Conservation (phyloP, 2,329 filamentous ascomycete species). For the Aspergillus ochraceoroseus region DNA sequence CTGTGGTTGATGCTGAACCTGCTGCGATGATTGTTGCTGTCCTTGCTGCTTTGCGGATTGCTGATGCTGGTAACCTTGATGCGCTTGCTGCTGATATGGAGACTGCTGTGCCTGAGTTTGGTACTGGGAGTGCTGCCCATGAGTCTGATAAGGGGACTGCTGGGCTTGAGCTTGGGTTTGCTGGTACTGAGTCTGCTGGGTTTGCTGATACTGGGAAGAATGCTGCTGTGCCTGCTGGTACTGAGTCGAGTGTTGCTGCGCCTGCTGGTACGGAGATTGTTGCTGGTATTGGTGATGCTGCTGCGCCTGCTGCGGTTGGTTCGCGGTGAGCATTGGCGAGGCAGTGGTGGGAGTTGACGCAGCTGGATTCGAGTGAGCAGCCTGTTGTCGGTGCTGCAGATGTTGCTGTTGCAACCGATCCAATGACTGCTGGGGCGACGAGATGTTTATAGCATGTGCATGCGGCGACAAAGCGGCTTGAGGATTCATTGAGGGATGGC, state of each 20-base stretch:
- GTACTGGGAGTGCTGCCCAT: slow-evolving; percentile 19
- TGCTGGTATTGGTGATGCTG: slow-evolving; percentile 22
- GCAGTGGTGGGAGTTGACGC: slow-evolving; percentile 15
- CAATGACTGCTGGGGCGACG: slow-evolving; percentile 32
- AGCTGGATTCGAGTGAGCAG: slow-evolving; percentile 15
- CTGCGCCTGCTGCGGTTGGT: slow-evolving; percentile 19
- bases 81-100: slow-evolving; percentile 17
- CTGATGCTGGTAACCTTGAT: slow-evolving; percentile 20
- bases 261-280: slow-evolving; percentile 11
- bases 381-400: slow-evolving; percentile 25
- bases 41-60: slow-evolving; percentile 15
- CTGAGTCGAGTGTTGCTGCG: slow-evolving; percentile 6
- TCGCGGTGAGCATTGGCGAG: slow-evolving; percentile 20
- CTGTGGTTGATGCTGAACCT: slow-evolving; percentile 13
- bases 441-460: slow-evolving; percentile 27
- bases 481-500: slow-evolving; percentile 27
- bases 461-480: slow-evolving; percentile 28
- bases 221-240: slow-evolving; percentile 7
- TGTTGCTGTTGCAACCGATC: slow-evolving; percentile 31
- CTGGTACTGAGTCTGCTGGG: slow-evolving; percentile 9
- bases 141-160: slow-evolving; percentile 9
- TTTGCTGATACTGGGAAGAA: slow-evolving; percentile 10
- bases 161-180: slow-evolving; percentile 9
- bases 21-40: slow-evolving; percentile 14
- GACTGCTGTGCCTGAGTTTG: slow-evolving; percentile 12